Evolutionary conservation across 2,329 filamentous ascomycete species (phyloP).

Genomic region (Fusarium mundagurra): DNA sequence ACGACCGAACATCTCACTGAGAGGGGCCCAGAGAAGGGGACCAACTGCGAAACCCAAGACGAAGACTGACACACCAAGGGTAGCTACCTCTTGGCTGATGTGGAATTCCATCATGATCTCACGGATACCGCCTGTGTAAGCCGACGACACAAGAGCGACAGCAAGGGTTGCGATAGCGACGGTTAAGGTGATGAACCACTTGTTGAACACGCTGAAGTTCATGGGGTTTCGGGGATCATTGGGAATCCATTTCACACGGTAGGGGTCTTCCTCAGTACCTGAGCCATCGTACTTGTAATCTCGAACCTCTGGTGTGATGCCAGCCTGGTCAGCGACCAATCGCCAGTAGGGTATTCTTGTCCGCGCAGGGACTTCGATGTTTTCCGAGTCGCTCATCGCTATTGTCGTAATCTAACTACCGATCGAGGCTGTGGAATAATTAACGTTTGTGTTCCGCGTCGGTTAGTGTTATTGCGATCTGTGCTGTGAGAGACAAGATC

Average conservation of each 20-base stretch:
- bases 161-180: slow-evolving; percentile 29
- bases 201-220: slow-evolving; percentile 22
- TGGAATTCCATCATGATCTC: slow-evolving; percentile 29
- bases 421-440: not conserved
- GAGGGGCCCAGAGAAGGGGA: slow-evolving; percentile 78
- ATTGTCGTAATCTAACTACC: not conserved
- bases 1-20: slow-evolving; percentile 77
- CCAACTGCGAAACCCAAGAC: slow-evolving; percentile 62
- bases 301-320: slow-evolving; percentile 29
- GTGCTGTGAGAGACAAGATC: not conserved
- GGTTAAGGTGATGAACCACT: slow-evolving; percentile 36
- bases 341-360: slow-evolving; percentile 33
- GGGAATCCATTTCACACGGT: slow-evolving; percentile 35
- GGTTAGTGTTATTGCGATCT: not conserved
- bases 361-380: slow-evolving; percentile 27
- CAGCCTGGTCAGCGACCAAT: slow-evolving; percentile 28
- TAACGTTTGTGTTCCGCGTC: not conserved
- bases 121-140: slow-evolving; percentile 29
- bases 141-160: slow-evolving; percentile 31
- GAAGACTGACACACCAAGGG: slow-evolving; percentile 33
- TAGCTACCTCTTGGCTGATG: slow-evolving; percentile 33
- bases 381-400: slow-evolving; percentile 26
- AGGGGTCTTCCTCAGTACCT: slow-evolving; percentile 32
- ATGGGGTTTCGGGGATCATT: slow-evolving; percentile 34
- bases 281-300: slow-evolving; percentile 34